A percentile compares a stretch with the other conserved stretches of the same genome.
These are phyloP conservation scores for Suhomyces kilbournensis DNA, from an alignment of 805 yeast species.

Conservation along the genomic window DNA sequence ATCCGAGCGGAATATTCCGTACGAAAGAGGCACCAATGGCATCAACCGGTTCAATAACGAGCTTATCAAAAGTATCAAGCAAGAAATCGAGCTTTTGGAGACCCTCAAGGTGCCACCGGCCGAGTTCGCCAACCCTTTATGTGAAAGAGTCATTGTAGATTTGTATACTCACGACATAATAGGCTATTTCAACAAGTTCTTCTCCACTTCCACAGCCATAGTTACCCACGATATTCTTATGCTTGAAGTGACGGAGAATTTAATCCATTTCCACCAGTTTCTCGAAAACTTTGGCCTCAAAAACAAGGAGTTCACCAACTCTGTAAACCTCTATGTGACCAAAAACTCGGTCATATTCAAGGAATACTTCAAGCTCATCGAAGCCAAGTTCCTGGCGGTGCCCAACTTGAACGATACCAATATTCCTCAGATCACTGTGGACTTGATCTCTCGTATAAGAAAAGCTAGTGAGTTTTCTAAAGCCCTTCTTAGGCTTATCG, in stretches of 20 bases:
- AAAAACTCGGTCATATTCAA: constrained; percentile 42
- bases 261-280: constrained; percentile 21
- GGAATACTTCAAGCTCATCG: constrained; percentile 58
- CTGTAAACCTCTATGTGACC: constrained; percentile 14
- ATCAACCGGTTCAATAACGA: constrained; percentile 53
- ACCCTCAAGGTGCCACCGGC: constrained; percentile 18
- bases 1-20: constrained; percentile 43
- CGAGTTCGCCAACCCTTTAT: constrained; percentile 9
- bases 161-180: constrained; percentile 13
- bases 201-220: constrained; percentile 11
- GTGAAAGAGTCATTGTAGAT: constrained; percentile 9
- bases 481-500: constrained; percentile 51
- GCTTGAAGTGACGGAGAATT: constrained; percentile 46
- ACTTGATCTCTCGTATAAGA: constrained; percentile 63
- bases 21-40: constrained; percentile 61
- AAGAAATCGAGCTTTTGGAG: constrained; percentile 46
- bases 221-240: constrained; percentile 26
- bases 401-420: constrained; percentile 59
- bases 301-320: constrained; percentile 9
- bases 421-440: constrained; percentile 70
- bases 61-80: constrained; percentile 45
- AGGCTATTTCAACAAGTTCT: constrained; percentile 11
- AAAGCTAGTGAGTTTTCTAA: constrained; percentile 60
- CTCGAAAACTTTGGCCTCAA: constrained; percentile 10
- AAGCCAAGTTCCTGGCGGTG: constrained; percentile 44